A percentile compares a stretch with the other conserved stretches of the same genome.
These are phyloP conservation scores for Globisporangium radiosum DNA, from an alignment of 352 stramenopile genomes.

Conservation along the genomic window DNA sequence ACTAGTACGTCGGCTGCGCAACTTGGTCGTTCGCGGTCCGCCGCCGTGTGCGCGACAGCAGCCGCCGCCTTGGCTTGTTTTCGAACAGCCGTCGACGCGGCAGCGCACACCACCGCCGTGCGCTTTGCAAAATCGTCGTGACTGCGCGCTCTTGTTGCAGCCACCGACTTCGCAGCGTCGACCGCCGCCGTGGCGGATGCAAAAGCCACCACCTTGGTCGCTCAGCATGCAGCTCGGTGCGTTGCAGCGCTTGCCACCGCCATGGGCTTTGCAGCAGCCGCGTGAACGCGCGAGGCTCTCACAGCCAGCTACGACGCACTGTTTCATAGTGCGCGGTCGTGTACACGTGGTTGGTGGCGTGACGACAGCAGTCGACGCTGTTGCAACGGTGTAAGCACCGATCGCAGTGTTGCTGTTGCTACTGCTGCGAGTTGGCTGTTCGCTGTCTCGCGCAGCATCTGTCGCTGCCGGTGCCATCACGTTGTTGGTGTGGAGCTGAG, in stretches of 20 bases:
- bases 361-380: background rate
- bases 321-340: slow-evolving; percentile 9
- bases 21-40: slow-evolving; percentile 11
- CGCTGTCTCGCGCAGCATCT: background rate
- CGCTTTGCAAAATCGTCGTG: slow-evolving; percentile 48
- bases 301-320: slow-evolving; percentile 5
- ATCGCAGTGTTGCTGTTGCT: background rate
- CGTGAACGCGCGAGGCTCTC: slow-evolving; percentile 12
- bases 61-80: slow-evolving; percentile 39
- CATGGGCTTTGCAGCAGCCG: slow-evolving; percentile 19
- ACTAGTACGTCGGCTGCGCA: background rate
- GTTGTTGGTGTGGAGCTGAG: too few relatives aligned
- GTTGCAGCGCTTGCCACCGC: slow-evolving; percentile 40
- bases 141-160: slow-evolving; percentile 47
- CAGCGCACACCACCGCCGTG: slow-evolving; percentile 43
- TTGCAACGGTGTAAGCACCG: background rate
- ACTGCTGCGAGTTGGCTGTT: background rate
- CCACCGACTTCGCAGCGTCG: slow-evolving; percentile 43
- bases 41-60: slow-evolving; percentile 43
- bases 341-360: background rate
- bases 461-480: background rate
- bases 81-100: slow-evolving; percentile 27
- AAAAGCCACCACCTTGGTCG: slow-evolving; percentile 24
- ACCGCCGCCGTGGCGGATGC: slow-evolving; percentile 79
- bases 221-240: slow-evolving; percentile 16